Base-by-base conservation (phyloP, 345 rosid genomes). In the Populus nigra region DNA sequence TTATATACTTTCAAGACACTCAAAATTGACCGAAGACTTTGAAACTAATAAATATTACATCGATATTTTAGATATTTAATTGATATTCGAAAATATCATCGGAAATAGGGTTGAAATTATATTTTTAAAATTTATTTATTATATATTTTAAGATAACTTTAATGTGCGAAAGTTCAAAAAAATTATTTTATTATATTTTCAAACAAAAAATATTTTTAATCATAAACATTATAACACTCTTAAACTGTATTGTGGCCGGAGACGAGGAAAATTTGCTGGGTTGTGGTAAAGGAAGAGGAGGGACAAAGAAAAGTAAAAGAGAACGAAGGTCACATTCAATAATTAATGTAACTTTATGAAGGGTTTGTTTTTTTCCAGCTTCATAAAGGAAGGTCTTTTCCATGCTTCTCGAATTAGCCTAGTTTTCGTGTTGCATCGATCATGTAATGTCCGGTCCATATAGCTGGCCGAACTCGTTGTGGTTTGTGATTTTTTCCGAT, bases 261-360 rank as follows among this genome's bases (percentile, higher is more conserved):
- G 50, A 2, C 18, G 5, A 3, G 59, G 59, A 20, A 53, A 53
- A 7, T 53, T 0, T 18, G 65, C 16, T 59, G 11, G 29, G 29
- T 9, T 4, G 65, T 59, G 65, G 65, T n/a, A 25, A 27, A n/a
- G 23, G 50, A 25, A 3, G 63, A 10, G 9, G 27, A n/a, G 23
- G 31, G 73, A 38, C 18, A 7, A 16, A 25, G 68, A 3, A 0
- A 55, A 50, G n/a, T 68, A 15, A 23, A 31, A 67, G 38, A 17
- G 35, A 47, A 27, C 53, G 79, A 47, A 67, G 38, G 81, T 80
- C 81, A 71, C 72, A 9, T 66, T 23, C 81, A 80, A 83, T 67
- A 77, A 71, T 74, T 74, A 74, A 77, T 22, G 36, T 0, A 4
- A 33, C 5, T 33, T 33, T 33, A 33, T 33, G 36, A 0, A 33